A percentile compares a stretch with the other conserved stretches of the same genome.
These are phyloP conservation scores for Flaveria trinervia DNA, from an alignment of 129 eudicot genomes.

Conservation along the genomic window DNA sequence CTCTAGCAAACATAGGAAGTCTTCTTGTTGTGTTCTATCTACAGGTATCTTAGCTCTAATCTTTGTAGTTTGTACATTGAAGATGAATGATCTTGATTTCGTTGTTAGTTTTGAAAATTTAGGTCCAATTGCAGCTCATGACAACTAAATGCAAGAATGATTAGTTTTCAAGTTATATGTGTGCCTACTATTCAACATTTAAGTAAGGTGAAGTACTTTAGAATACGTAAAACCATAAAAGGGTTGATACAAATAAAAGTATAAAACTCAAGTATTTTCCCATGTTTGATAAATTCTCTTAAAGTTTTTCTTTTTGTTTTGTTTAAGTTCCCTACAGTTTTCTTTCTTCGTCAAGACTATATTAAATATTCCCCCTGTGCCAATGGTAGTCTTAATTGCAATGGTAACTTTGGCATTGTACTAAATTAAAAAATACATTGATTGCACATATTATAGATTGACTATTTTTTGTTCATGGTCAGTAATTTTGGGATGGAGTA, in stretches of 20 bases:
- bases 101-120: not conserved
- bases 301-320: not conserved
- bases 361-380: not conserved
- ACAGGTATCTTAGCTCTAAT: constrained; percentile 55
- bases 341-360: not conserved
- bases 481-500: not conserved
- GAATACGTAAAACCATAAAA: not conserved
- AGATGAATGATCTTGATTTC: not conserved
- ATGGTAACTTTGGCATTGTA: not conserved
- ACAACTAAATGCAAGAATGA: constrained; percentile 1
- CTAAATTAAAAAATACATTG: not conserved
- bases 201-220: not conserved
- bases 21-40: constrained; percentile 93
- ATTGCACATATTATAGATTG: not conserved
- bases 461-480: not conserved
- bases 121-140: constrained; percentile 1
- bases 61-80: not conserved
- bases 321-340: not conserved
- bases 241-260: not conserved
- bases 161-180: not conserved
- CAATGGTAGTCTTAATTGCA: not conserved
- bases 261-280: not conserved
- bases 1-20: constrained; percentile 68
- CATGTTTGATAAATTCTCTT: not conserved
- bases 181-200: not conserved